Conservation (phyloP, 257 asterid genomes). For the Anisodus acutangulus region DNA sequence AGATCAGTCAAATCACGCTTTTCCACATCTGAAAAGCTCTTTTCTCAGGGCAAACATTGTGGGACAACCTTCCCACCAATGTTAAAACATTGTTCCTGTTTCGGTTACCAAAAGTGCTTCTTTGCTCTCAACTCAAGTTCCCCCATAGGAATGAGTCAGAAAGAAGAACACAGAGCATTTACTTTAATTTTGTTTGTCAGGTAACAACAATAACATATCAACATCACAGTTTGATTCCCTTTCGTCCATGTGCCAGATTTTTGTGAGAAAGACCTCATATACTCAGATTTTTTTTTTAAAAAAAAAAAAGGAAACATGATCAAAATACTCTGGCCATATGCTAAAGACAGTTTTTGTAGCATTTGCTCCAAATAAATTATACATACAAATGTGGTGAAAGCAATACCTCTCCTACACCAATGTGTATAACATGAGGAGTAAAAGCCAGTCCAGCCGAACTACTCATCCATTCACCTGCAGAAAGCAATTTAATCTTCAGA, state of each 20-base stretch:
- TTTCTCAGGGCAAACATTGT: not conserved
- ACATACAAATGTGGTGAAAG: not conserved
- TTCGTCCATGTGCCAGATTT: not conserved
- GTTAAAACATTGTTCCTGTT: not conserved
- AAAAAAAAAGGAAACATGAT: not conserved
- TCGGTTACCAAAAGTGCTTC: not conserved
- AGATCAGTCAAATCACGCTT: not conserved
- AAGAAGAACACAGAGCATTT: constrained; percentile 4
- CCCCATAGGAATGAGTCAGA: not conserved
- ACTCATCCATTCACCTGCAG: constrained; percentile 58
- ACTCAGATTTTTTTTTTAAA: not conserved
- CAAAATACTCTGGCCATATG: not conserved
- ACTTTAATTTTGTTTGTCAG: not conserved
- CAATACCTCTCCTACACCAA: constrained; percentile 49
- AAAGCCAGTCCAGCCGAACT: constrained; percentile 58
- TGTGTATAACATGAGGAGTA: constrained; percentile 48
- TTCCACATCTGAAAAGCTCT: not conserved
- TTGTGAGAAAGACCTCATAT: not conserved
- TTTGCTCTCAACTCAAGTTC: not conserved
- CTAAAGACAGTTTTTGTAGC: not conserved
- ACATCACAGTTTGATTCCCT: not conserved
- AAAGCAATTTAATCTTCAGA: constrained; percentile 23
- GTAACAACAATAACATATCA: not conserved
- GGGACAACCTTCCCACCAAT: constrained; percentile 13
- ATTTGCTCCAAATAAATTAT: not conserved